Evolutionary conservation across 805 yeast species (phyloP).

Genomic region (Wickerhamomyces kurtzmanii): DNA sequence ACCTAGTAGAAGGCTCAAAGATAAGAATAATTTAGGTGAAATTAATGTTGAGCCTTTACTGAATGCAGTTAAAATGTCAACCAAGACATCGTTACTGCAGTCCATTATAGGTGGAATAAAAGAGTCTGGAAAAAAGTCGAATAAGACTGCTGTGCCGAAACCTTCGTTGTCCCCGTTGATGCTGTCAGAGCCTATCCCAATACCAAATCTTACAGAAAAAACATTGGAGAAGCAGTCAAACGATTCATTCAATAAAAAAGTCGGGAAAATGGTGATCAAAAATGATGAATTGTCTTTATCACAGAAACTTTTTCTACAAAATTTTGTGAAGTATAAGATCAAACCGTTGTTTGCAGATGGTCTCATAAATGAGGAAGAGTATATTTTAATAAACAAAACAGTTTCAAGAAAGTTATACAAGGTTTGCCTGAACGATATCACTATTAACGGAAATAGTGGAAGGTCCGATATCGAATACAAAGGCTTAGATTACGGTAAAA

Average conservation of each 20-base stretch:
- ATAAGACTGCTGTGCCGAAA: background rate
- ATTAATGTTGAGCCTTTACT: background rate
- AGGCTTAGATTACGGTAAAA: slow-evolving; percentile 6
- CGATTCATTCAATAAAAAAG: slow-evolving; percentile 2
- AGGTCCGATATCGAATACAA: too few relatives aligned
- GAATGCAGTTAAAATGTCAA: background rate
- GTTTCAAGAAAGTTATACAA: slow-evolving; percentile 54
- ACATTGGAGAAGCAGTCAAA: background rate
- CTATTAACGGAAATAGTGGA: too few relatives aligned
- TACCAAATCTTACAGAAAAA: background rate
- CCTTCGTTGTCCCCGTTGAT: background rate
- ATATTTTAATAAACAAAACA: slow-evolving; percentile 50
- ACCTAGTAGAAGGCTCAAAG: background rate
- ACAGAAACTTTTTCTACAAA: slow-evolving; percentile 50
- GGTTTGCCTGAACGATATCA: slow-evolving; percentile 13
- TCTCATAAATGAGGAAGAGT: slow-evolving; percentile 25
- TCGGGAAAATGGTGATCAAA: slow-evolving; percentile 5
- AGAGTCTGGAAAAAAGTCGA: slow-evolving; percentile 2
- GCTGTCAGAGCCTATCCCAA: background rate
- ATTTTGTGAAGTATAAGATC: slow-evolving; percentile 41
- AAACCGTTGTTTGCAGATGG: slow-evolving; percentile 35
- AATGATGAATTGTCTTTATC: slow-evolving; percentile 15
- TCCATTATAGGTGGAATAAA: slow-evolving; percentile 11
- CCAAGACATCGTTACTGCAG: slow-evolving; percentile 7
- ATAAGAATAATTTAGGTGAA: background rate